Evolutionary conservation across 345 rosid species (phyloP).

Genomic region (Citropsis articulata): DNA sequence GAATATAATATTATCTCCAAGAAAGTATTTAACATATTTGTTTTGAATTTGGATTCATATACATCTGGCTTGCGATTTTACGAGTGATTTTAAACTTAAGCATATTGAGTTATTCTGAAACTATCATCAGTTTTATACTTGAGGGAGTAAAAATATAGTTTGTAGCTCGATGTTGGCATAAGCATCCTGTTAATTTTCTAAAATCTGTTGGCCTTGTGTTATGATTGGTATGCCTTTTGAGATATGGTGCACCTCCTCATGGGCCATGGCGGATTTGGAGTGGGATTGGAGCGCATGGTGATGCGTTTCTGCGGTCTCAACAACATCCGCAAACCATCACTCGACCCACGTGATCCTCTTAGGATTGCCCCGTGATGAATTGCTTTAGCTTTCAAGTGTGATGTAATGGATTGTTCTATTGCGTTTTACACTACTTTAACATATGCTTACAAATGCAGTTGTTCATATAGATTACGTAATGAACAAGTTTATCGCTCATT

Average conservation of each 20-base stretch:
- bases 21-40: too few species aligned
- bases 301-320: constrained; percentile 84
- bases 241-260: constrained; percentile 88
- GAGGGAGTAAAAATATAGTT: not conserved
- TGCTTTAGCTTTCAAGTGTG: not conserved
- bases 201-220: not conserved
- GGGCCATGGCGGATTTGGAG: constrained; percentile 95
- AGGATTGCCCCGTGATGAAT: constrained; percentile 61
- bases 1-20: too few species aligned
- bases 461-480: too few species aligned
- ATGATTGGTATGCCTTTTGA: constrained; percentile 25
- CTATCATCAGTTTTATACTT: not conserved
- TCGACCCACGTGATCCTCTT: constrained; percentile 88
- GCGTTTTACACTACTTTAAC: too few species aligned
- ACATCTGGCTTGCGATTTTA: too few species aligned
- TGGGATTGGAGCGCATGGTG: constrained; percentile 79
- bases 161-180: not conserved
- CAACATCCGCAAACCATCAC: constrained; percentile 76
- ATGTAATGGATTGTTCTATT: too few species aligned
- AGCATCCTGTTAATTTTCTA: not conserved
- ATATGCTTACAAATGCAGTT: too few species aligned
- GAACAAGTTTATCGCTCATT: too few species aligned
- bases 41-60: too few species aligned
- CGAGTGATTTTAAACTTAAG: too few species aligned
- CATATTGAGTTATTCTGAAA: too few species aligned